Conservation (phyloP, 495 filamentous ascomycete genomes). For the Penicillium robsamsonii region DNA sequence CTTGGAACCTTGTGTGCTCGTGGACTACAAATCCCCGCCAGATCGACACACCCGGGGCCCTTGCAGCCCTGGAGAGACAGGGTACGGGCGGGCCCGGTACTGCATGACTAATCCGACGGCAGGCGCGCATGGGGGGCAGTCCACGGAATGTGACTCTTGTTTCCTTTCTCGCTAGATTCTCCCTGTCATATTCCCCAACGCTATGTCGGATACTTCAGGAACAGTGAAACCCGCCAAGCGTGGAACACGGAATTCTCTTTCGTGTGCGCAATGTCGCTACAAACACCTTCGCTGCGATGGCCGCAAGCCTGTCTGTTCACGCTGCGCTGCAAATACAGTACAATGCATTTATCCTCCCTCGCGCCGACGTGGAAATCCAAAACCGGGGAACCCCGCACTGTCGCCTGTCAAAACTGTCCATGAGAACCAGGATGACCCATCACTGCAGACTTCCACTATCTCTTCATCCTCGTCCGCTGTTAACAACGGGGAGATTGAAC, state of each 20-base stretch:
- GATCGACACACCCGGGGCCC: no score
- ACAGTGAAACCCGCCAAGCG: background rate
- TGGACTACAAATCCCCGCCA: no score
- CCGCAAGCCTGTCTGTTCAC: conserved; percentile 18
- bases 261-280: conserved; percentile 25
- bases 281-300: conserved; percentile 27
- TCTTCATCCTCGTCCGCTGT: background rate
- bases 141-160: background rate
- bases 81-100: no score
- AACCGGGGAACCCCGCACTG: background rate
- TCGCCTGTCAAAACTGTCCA: background rate
- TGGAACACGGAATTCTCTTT: conserved; percentile 20
- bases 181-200: background rate
- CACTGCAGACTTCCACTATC: background rate
- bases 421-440: background rate
- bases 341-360: conserved; percentile 19
- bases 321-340: conserved; percentile 15
- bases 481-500: background rate
- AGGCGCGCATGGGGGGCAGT: no score
- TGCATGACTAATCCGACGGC: no score
- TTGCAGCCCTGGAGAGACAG: no score
- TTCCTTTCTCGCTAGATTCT: background rate
- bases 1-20: no score
- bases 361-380: conserved; percentile 16
- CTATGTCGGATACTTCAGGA: background rate